phyloP scores from a whole-genome alignment of 495 filamentous ascomycete species.

The Penicillium salamii region DNA sequence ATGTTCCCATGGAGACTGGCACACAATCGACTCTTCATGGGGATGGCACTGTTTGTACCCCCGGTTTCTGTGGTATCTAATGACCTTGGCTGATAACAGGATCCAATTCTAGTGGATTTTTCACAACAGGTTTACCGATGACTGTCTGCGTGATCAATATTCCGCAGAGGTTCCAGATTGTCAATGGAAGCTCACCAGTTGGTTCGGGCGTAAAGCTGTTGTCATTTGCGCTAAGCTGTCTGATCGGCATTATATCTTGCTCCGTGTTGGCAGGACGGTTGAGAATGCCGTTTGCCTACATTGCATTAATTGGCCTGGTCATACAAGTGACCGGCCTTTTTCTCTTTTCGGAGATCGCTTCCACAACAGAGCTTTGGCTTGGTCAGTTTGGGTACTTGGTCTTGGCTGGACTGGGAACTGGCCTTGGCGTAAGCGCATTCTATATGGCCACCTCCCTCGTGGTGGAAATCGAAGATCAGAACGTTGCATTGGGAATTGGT shows the following conservation, averaged over 20 bases:
- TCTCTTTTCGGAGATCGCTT: conserved; percentile 39
- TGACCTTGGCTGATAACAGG: background rate
- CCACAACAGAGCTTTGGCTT: conserved; percentile 13
- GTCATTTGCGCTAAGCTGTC: conserved; percentile 22
- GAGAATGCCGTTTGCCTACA: conserved; percentile 47
- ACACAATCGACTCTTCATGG: conserved; percentile 17
- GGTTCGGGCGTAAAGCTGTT: conserved; percentile 52
- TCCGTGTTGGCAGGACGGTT: conserved; percentile 14
- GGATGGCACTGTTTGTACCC: conserved; percentile 12
- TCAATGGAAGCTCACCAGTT: conserved; percentile 36
- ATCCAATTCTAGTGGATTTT: conserved; percentile 24
- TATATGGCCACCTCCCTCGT: conserved; percentile 52
- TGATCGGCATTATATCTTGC: conserved; percentile 19
- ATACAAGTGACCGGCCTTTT: conserved; percentile 50
- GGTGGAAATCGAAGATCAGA: conserved; percentile 30
- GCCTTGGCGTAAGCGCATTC: conserved; percentile 45
- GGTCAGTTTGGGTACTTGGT: conserved; percentile 51
- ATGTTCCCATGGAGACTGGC: conserved; percentile 25
- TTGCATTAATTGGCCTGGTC: conserved; percentile 34
- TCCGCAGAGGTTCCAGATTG: conserved; percentile 55
- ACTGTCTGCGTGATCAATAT: conserved; percentile 52
- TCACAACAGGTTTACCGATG: conserved; percentile 53
- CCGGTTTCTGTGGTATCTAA: background rate
- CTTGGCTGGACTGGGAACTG: conserved; percentile 53
- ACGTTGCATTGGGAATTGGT: conserved; percentile 21